A percentile compares a stretch with the other conserved stretches of the same genome.
Conservation (phyloP, 768 basidiomycete genomes). For the Gautieria morchelliformis region DNA sequence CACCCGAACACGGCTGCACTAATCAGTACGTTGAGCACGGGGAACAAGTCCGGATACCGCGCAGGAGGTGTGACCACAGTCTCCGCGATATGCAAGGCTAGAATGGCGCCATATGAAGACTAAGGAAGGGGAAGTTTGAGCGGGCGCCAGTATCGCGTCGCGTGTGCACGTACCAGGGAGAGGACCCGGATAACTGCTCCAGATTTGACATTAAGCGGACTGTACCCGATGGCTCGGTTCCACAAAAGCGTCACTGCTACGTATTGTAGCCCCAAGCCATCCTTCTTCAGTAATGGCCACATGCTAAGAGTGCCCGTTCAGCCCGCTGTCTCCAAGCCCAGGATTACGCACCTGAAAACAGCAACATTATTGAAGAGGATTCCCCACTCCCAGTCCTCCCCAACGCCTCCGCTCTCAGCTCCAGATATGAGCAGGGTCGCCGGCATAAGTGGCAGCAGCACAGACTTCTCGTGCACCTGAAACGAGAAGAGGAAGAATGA, state of each 20-base stretch:
- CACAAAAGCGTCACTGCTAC: constrained; percentile 58
- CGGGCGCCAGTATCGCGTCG: neutral
- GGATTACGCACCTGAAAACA: constrained; percentile 64
- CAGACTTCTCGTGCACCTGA: constrained; percentile 93
- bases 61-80: constrained; percentile 49
- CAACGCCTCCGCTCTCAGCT: constrained; percentile 23
- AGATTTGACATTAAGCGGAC: constrained; percentile 42
- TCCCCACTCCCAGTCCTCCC: constrained; percentile 50
- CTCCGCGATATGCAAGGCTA: constrained; percentile 57
- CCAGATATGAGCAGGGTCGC: constrained; percentile 66
- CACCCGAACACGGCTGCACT: constrained; percentile 73
- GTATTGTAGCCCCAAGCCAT: constrained; percentile 71
- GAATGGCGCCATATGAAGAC: constrained; percentile 48
- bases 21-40: constrained; percentile 76
- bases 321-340: neutral
- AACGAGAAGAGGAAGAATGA: constrained; percentile 96
- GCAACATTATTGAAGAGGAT: constrained; percentile 74
- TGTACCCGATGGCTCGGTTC: constrained; percentile 77
- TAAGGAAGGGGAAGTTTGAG: constrained; percentile 15
- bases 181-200: constrained; percentile 38
- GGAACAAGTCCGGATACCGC: constrained; percentile 77
- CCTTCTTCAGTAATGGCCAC: constrained; percentile 82
- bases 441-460: constrained; percentile 78
- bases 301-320: constrained; percentile 43
- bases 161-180: constrained; percentile 35